Evolutionary conservation across 768 basidiomycete genomes (phyloP), one percentile per base, ranked within the genome.

Genomic region (Macrolepiota fuliginosa): DNA sequence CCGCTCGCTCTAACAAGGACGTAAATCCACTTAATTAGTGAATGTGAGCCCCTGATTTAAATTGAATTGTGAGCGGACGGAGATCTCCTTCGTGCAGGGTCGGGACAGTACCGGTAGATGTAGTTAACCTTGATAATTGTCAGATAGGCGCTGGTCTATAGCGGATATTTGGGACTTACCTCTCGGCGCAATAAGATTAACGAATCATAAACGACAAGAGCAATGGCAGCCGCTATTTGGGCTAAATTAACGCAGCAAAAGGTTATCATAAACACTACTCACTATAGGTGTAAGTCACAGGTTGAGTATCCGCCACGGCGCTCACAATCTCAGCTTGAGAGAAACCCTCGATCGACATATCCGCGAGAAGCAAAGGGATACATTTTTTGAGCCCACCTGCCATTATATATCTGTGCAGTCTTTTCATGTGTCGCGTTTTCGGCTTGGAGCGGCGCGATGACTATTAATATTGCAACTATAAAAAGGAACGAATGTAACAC

Each of bases 121-220:
- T 52, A 15, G 12, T 52, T 37, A 17, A 39, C 24, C 58, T 52
- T 59, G 15, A 45, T 45, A n/a, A 45, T 4, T 45, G 42, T 45
- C 19, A 45, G 42, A 10, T 45, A 45, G 19, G 9, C 19, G 42
- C 42, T 9, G 9, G n/a, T 45, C 19, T 19, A 17, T 45, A 17
- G n/a, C 42, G 9, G 7, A 45, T 17, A 3, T 2, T 9, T 15
- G 17, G 29, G 13, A 19, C 58, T 52, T 25, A 59, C 58, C 58
- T 59, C 58, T 12, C 24, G 47, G 17, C 36, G 36, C 3, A 53
- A 52, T 11, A 59, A 36, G 17, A 52, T 42, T 2, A 59, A 9
- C 10, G 58, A 59, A 29, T 59, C 58, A 42, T 59, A 59, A 6
- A 22, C 24, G 24, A 59, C 25, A 10, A 59, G 49, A 6, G 58